phyloP scores from a whole-genome alignment of 345 rosid genomes.

The Linum trigynum region DNA sequence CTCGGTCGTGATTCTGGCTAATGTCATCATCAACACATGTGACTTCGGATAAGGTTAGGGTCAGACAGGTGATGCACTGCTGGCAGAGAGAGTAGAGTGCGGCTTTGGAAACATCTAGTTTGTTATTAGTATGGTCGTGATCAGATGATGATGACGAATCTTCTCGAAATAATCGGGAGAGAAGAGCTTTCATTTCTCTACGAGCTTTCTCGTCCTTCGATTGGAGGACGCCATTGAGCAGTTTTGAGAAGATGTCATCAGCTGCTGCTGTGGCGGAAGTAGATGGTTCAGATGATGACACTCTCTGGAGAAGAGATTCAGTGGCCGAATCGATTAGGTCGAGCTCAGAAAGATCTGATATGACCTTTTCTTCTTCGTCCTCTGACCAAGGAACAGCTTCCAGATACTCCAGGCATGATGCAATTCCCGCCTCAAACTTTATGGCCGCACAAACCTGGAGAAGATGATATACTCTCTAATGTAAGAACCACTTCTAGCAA shows the following conservation, averaged over 20 bases:
- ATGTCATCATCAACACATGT: constrained; percentile 35
- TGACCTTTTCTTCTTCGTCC: constrained; percentile 65
- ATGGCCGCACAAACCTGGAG: constrained; percentile 72
- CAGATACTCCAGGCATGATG: constrained; percentile 68
- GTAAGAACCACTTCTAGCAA: neutral
- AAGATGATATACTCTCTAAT: neutral
- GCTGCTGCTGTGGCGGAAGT: constrained; percentile 34
- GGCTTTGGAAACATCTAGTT: constrained; percentile 52
- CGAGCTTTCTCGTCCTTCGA: constrained; percentile 90
- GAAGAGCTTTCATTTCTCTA: constrained; percentile 69
- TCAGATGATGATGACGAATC: constrained; percentile 28
- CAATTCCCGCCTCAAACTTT: constrained; percentile 59
- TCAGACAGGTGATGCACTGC: constrained; percentile 61
- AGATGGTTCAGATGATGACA: constrained; percentile 42
- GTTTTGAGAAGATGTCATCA: constrained; percentile 59
- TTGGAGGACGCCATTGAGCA: constrained; percentile 58
- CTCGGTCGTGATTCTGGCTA: constrained; percentile 39
- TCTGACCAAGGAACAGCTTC: constrained; percentile 93
- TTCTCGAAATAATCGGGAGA: constrained; percentile 61
- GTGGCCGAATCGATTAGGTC: constrained; percentile 45
- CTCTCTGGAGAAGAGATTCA: constrained; percentile 61
- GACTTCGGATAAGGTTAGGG: constrained; percentile 74
- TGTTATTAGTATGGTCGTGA: constrained; percentile 10
- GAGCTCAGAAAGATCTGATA: constrained; percentile 54
- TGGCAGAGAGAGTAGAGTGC: constrained; percentile 72